Percentiles rank a stretch among this genome's conserved stretches.
These are phyloP conservation scores for Verticillium tricorpus DNA, from an alignment of 2,329 filamentous ascomycete genomes.

Conservation along the genomic window DNA sequence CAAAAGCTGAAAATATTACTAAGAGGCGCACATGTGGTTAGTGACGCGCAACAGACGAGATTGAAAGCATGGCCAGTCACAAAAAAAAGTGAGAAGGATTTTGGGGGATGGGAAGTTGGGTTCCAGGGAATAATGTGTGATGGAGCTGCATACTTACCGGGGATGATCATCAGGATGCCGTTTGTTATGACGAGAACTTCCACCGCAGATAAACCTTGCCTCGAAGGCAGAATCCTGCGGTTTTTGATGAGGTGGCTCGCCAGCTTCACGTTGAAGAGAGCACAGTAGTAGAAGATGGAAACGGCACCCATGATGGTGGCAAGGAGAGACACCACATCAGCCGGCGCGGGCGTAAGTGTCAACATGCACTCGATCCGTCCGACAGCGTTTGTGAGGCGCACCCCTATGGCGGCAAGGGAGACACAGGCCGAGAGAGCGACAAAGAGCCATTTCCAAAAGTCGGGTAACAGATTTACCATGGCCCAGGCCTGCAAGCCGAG, in stretches of 20 bases:
- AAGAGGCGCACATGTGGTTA: neutral
- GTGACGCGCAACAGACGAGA: too few relatives aligned
- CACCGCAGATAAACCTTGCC: conserved; percentile 41
- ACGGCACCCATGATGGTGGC: conserved; percentile 31
- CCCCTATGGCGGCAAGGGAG: conserved; percentile 18
- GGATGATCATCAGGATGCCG: conserved; percentile 50
- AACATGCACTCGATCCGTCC: conserved; percentile 30
- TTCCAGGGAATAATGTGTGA: too few relatives aligned
- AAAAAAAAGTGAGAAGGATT: too few relatives aligned
- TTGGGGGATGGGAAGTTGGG: too few relatives aligned
- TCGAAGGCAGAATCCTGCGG: conserved; percentile 39
- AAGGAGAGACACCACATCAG: neutral
- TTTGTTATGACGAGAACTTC: conserved; percentile 53
- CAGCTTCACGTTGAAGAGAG: conserved; percentile 49
- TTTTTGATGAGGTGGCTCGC: conserved; percentile 42
- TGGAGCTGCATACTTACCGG: conserved; percentile 29
- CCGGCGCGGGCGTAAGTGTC: neutral
- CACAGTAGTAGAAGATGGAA: conserved; percentile 49
- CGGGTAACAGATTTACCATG: conserved; percentile 45
- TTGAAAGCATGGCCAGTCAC: too few relatives aligned
- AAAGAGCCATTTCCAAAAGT: conserved; percentile 24
- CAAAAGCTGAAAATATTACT: conserved; percentile 48
- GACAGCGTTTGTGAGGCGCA: conserved; percentile 28
- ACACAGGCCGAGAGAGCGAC: conserved; percentile 28
- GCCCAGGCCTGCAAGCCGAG: conserved; percentile 50